phyloP scores from a whole-genome alignment of 2,329 filamentous ascomycete species.

The Didymella exigua region DNA sequence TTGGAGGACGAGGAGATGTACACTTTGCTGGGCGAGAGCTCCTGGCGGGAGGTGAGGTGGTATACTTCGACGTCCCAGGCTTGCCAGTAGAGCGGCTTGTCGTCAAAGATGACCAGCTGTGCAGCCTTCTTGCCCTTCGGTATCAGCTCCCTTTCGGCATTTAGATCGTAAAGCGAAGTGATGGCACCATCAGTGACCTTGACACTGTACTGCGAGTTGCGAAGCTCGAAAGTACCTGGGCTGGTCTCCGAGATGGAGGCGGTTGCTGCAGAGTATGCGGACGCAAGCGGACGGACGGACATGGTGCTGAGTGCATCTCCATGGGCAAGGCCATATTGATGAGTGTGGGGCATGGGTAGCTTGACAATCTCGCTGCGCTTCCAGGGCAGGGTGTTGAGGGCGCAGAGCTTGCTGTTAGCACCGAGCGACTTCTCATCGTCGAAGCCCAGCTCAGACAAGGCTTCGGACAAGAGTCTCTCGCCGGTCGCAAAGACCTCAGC shows the following conservation, averaged over 20 bases:
- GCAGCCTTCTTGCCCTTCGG: slow-evolving; percentile 77
- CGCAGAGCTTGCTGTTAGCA: slow-evolving; percentile 59
- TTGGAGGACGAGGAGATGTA: slow-evolving; percentile 72
- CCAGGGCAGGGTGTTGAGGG: slow-evolving; percentile 89
- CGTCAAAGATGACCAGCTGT: slow-evolving; percentile 92
- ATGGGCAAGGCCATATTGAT: slow-evolving; percentile 49
- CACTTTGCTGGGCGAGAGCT: slow-evolving; percentile 71
- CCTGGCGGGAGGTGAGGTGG: slow-evolving; percentile 84
- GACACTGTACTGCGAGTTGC: slow-evolving; percentile 78
- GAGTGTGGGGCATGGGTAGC: slow-evolving; percentile 54
- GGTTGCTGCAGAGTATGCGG: slow-evolving; percentile 32
- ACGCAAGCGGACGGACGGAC: slow-evolving; percentile 36
- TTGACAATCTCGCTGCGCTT: slow-evolving; percentile 74
- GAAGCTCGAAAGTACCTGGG: slow-evolving; percentile 73
- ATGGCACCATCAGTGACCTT: slow-evolving; percentile 77
- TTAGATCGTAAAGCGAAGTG: slow-evolving; percentile 79
- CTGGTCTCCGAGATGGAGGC: slow-evolving; percentile 58
- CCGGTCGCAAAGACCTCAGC: slow-evolving; percentile 80
- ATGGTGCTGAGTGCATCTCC: slow-evolving; percentile 54
- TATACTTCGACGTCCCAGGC: slow-evolving; percentile 98
- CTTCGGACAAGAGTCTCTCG: slow-evolving; percentile 70
- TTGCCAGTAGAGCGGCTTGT: slow-evolving; percentile 97
- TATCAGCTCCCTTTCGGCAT: slow-evolving; percentile 76
- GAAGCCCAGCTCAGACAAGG: slow-evolving; percentile 71
- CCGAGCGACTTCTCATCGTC: slow-evolving; percentile 51